Conservation (phyloP, 208 protist species). For the Crithidia expoeki region DNA sequence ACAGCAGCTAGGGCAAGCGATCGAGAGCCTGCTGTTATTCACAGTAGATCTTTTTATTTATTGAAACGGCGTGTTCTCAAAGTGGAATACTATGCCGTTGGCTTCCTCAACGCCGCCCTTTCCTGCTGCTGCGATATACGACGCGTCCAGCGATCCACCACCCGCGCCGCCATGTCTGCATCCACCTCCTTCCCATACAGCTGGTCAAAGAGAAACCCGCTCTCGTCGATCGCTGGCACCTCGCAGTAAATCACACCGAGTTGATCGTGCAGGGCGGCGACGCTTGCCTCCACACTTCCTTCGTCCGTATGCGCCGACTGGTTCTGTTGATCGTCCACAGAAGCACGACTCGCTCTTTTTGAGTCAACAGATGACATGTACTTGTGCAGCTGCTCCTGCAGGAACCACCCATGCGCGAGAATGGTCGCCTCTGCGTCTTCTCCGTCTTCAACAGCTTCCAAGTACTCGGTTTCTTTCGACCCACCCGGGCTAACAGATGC, state of each 20-base stretch:
- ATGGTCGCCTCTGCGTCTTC: slow-evolving; percentile 32
- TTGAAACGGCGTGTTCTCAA: too few relatives aligned
- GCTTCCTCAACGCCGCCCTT: not conserved
- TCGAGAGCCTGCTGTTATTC: too few relatives aligned
- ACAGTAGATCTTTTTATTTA: too few relatives aligned
- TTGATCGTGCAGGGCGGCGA: slow-evolving; percentile 29
- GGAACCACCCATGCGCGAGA: slow-evolving; percentile 31
- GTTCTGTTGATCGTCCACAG: not conserved
- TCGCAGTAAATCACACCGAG: slow-evolving; percentile 74
- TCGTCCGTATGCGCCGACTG: slow-evolving; percentile 2
- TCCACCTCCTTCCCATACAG: slow-evolving; percentile 56
- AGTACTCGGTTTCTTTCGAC: not conserved
- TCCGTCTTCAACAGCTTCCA: slow-evolving; percentile 1
- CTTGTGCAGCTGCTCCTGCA: slow-evolving; percentile 39
- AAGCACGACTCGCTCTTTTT: not conserved
- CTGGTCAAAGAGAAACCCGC: slow-evolving; percentile 64
- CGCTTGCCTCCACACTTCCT: slow-evolving; percentile 6
- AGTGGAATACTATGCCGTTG: not conserved
- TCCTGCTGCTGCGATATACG: slow-evolving; percentile 26
- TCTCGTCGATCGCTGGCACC: slow-evolving; percentile 53
- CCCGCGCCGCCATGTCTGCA: slow-evolving; percentile 41
- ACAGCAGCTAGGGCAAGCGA: too few relatives aligned
- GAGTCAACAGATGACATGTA: slow-evolving; percentile 1
- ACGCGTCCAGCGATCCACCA: slow-evolving; percentile 61
- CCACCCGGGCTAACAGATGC: too few relatives aligned